Base-by-base conservation (phyloP, 2,329 filamentous ascomycete genomes). In the Incumbomyces delicatus region DNA sequence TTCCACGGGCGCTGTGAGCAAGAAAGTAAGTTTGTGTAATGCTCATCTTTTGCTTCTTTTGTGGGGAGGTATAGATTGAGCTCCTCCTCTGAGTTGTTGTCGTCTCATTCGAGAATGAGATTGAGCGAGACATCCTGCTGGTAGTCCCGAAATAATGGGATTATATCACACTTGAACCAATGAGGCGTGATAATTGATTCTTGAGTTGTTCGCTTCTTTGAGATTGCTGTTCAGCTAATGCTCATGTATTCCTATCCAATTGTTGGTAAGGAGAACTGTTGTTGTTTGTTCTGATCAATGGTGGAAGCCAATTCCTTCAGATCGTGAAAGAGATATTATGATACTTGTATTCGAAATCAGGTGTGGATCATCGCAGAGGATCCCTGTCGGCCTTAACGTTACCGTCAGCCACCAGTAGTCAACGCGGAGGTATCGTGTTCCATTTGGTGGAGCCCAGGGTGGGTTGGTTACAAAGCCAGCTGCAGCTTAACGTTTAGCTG, bases 21-120 rank as follows among this genome's bases (percentile, higher is more conserved):
- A 96, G 84, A 74, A 87, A 95, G 83, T 96, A 98, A 52, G 90
- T 96, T 72, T 95, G 88, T 22, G 90, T 94, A 73, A 96, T 84
- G 66, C 85, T 94, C 92, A 96, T 96, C 72, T 84, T 89, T 70
- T 88, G 55, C 57, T 72, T 76, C 53, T 64, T 67, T 39, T 51
- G 50, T n/a, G 56, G 52, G 37, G 55, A 48, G 39, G 45, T 46
- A 50, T 57, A 57, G 48, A 56, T 56, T 41, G 55, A 57, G 16
- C 51, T 44, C 36, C 18, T 40, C n/a, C 48, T 32, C 33, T 50
- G 36, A 34, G 56, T 52, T 27, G 49, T 48, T 51, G 46, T 41
- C 47, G 51, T 38, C 46, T 45, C 27, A 53, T 40, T 39, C 48
- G 33, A 47, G 45, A 58, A 51, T 55, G 57, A 51, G 52, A 56